Base-by-base conservation (phyloP, 2,329 filamentous ascomycete genomes). In the Alternaria sp. region DNA sequence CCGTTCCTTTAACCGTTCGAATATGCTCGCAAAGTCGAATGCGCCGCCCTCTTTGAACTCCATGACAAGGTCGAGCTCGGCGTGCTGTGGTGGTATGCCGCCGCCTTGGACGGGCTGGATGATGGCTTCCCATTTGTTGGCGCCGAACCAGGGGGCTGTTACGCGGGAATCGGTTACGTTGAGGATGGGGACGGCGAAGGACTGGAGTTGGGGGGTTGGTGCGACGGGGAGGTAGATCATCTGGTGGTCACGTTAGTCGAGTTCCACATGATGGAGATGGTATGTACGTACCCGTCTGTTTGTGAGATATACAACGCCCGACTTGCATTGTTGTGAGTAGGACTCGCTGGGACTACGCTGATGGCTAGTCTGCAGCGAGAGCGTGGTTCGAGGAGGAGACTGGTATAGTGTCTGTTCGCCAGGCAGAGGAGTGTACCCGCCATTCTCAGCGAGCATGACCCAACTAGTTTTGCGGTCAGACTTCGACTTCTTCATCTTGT, bases 11-110 rank as follows among this genome's bases (percentile, higher is more conserved):
- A 97, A 89, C 60, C 91, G 86, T 73, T 96, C 93, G 75, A 94
- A 97, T 56, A 88, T 88, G 55, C 88, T 87, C 73, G 94, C 90
- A 76, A 97, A 98, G 71, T 97, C 94, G 78, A 92, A 96, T 62
- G 94, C 94, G n/a, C 95, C 95, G 46, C 95, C 95, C 66, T 98
- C 94, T 77, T 94, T 94, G 84, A 98, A 98, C 21, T 90, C 94
- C 73, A 97, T 86, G 78, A 92, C 94, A 69, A 97, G 80, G 73
- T 96, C 93, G 46, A 97, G 85, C 26, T 90, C 88, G 18, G 90
- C 87, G 65, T 93, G 86, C 21, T 90, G 87, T 6, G 90, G 82
- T 1, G 94, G 92, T 55, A 97, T 92, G 54, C 93, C 92, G 41
- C 96, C 96, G 37, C 92, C 92, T 1, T 90, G 83, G 23, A 97